phyloP scores from a whole-genome alignment of 2,329 filamentous ascomycete species.

The Cladophialophora exuberans region DNA sequence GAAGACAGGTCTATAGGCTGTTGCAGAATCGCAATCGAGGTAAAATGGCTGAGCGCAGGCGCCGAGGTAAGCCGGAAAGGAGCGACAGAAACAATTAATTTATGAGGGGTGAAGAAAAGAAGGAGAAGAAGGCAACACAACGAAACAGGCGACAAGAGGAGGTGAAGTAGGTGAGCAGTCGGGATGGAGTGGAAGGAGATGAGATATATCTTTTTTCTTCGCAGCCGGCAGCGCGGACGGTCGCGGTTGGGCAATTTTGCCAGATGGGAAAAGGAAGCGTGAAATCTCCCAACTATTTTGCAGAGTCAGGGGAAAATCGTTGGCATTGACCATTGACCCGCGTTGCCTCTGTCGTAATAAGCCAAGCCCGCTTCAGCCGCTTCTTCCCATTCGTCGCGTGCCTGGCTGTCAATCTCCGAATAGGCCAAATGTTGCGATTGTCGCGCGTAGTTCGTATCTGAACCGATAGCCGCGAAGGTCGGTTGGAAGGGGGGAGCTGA shows the following conservation, averaged over 20 bases:
- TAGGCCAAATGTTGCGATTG: slow-evolving; percentile 21
- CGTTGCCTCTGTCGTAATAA: slow-evolving; percentile 13
- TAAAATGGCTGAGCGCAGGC: slow-evolving; percentile 21
- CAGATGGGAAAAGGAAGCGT: slow-evolving; percentile 5
- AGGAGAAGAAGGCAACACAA: slow-evolving; percentile 1
- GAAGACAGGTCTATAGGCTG: not conserved
- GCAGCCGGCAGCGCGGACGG: slow-evolving; percentile 2
- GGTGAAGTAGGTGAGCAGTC: slow-evolving; percentile 5
- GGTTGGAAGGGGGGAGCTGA: not conserved
- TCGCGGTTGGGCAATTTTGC: slow-evolving; percentile 5
- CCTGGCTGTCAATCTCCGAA: slow-evolving; percentile 29
- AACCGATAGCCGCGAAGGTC: slow-evolving; percentile 25
- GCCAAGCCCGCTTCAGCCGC: slow-evolving; percentile 20
- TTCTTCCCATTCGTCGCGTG: slow-evolving; percentile 25
- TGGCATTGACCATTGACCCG: not conserved
- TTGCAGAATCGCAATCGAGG: slow-evolving; percentile 13
- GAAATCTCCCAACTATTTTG: slow-evolving; percentile 10
- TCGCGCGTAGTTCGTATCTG: slow-evolving; percentile 30
- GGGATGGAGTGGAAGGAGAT: slow-evolving; percentile 4
- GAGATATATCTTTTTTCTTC: slow-evolving; percentile 11
- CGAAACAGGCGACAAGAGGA: slow-evolving; percentile 5
- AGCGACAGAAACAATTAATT: slow-evolving; percentile 29
- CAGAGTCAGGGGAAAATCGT: slow-evolving; percentile 23
- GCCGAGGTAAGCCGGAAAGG: slow-evolving; percentile 37
- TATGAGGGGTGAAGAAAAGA: slow-evolving; percentile 3